Percentiles rank a stretch among this genome's conserved stretches.
Conservation (phyloP, 2,329 filamentous ascomycete species). For the Fulvia fulva region DNA sequence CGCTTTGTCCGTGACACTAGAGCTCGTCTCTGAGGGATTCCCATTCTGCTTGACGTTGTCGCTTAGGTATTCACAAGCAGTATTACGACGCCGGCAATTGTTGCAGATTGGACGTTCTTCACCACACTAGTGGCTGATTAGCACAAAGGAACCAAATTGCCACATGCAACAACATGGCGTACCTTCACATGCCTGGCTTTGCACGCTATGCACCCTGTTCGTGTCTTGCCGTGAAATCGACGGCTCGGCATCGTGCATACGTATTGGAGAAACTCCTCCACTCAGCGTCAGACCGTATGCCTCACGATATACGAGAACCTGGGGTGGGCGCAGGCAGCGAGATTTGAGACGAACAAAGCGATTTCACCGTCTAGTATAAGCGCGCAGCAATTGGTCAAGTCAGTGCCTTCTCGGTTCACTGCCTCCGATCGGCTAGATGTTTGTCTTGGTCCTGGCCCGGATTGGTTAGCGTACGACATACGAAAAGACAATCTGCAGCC, state of each 20-base stretch:
- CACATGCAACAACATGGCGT: slow-evolving; percentile 5
- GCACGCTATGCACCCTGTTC: slow-evolving; percentile 25
- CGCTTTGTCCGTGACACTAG: slow-evolving; percentile 2
- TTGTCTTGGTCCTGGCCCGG: background rate
- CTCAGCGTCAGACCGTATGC: background rate
- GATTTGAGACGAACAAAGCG: background rate
- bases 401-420: background rate
- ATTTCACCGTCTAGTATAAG: background rate
- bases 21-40: background rate
- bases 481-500: background rate
- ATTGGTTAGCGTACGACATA: background rate
- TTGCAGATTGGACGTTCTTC: slow-evolving; percentile 26
- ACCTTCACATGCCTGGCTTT: slow-evolving; percentile 31
- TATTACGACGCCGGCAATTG: slow-evolving; percentile 26
- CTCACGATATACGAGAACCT: slow-evolving; percentile 14
- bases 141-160: slow-evolving; percentile 5
- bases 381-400: background rate
- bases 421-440: background rate
- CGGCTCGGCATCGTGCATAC: slow-evolving; percentile 26
- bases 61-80: slow-evolving; percentile 20
- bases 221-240: slow-evolving; percentile 28
- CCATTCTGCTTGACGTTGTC: slow-evolving; percentile 4
- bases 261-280: too few relatives aligned
- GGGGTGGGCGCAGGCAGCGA: background rate
- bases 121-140: slow-evolving; percentile 22